Evolutionary conservation across 192 early-diverging fungal species (phyloP).

Genomic region (Linnemannia elongata): DNA sequence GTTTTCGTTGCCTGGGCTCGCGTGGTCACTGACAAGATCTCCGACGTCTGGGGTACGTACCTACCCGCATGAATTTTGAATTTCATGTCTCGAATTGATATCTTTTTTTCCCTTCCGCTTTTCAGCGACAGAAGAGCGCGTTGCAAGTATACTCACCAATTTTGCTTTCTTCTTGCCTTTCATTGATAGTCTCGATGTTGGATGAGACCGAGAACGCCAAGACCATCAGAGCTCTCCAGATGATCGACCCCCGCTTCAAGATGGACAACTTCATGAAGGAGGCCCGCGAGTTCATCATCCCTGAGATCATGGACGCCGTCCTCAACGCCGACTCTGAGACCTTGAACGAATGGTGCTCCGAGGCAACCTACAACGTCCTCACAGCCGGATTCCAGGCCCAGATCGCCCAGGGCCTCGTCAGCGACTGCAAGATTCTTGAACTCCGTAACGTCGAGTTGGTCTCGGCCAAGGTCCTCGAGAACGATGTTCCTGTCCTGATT

Average conservation of each 20-base stretch:
- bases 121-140: background rate
- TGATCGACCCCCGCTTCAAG: constrained; percentile 89
- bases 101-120: background rate
- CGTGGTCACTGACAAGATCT: constrained; percentile 81
- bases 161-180: background rate
- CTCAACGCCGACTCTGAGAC: constrained; percentile 87
- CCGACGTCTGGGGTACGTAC: constrained; percentile 76
- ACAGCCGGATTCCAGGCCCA: constrained; percentile 87
- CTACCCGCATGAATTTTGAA: constrained; percentile 4
- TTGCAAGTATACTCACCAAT: background rate
- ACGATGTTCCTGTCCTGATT: constrained; percentile 92
- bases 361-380: constrained; percentile 89
- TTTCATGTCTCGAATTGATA: background rate
- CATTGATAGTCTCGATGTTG: constrained; percentile 74
- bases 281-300: constrained; percentile 91
- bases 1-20: constrained; percentile 82
- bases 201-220: constrained; percentile 95
- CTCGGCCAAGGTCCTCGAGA: constrained; percentile 92
- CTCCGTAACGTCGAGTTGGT: constrained; percentile 91
- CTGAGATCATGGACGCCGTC: constrained; percentile 97
- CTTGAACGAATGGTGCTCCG: constrained; percentile 94
- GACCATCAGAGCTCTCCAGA: constrained; percentile 86
- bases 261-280: constrained; percentile 93
- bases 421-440: constrained; percentile 96
- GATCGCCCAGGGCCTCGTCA: constrained; percentile 88